Evolutionary conservation across 1,284 basidiomycete species (phyloP).

Genomic region (Ceratobasidium sp.): DNA sequence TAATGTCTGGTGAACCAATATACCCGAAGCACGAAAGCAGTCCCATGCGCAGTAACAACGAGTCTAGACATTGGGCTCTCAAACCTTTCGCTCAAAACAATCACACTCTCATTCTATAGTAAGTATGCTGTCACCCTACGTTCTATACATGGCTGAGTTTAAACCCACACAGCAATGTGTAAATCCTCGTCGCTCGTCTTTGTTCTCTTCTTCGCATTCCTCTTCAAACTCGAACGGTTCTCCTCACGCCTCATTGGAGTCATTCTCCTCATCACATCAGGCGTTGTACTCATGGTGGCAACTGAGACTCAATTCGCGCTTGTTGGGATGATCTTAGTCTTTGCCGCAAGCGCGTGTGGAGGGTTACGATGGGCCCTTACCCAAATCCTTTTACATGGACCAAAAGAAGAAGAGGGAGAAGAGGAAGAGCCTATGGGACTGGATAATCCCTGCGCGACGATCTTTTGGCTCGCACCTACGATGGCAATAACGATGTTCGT

Average conservation of each 20-base stretch:
- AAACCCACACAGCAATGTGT: slow-evolving; percentile 85
- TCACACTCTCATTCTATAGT: slow-evolving; percentile 98
- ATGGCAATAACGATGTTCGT: slow-evolving; percentile 82
- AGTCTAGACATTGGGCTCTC: slow-evolving; percentile 94
- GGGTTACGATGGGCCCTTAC: slow-evolving; percentile 96
- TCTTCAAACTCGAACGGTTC: slow-evolving; percentile 87
- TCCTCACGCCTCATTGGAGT: slow-evolving; percentile 86
- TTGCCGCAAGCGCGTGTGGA: slow-evolving; percentile 86
- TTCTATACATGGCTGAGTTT: not conserved
- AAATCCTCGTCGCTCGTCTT: slow-evolving; percentile 97
- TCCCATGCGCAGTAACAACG: slow-evolving; percentile 88
- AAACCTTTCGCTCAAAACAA: slow-evolving; percentile 90
- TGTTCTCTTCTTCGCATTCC: slow-evolving; percentile 91
- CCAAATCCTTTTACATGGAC: slow-evolving; percentile 72
- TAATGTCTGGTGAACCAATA: not conserved
- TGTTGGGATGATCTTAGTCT: slow-evolving; percentile 85
- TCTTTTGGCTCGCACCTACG: slow-evolving; percentile 92
- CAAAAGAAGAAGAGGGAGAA: not conserved
- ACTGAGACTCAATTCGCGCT: slow-evolving; percentile 90
- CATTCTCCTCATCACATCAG: slow-evolving; percentile 87
- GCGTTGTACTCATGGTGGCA: slow-evolving; percentile 95
- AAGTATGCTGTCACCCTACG: slow-evolving; percentile 49
- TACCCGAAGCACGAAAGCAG: slow-evolving; percentile 71
- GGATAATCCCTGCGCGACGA: slow-evolving; percentile 90
- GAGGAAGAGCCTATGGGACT: slow-evolving; percentile 76